Evolutionary conservation across 129 eudicot genomes (phyloP).

Genomic region (Chrysanthemum lavandulifolium): DNA sequence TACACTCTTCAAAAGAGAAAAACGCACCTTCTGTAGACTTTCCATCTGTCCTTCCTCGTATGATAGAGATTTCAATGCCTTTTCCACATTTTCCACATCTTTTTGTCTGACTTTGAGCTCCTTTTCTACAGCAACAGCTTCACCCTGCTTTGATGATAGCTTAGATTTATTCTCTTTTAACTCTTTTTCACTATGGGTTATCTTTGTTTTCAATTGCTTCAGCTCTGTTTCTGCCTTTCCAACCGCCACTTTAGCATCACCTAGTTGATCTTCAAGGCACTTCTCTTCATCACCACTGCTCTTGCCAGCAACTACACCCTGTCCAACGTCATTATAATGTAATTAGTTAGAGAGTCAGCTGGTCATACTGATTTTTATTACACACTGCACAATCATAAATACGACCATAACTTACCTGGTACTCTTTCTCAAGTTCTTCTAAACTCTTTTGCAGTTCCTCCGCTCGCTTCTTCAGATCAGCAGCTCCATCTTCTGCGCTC

Average conservation of each 20-base stretch:
- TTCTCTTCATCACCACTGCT: constrained; percentile 93
- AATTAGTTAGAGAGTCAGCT: constrained; percentile 2
- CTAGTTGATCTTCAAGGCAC: constrained; percentile 93
- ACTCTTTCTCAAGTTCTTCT: constrained; percentile 85
- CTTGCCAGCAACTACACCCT: constrained; percentile 98
- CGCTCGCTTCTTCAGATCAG: constrained; percentile 60
- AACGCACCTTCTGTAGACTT: constrained; percentile 63
- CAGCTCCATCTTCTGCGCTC: constrained; percentile 87
- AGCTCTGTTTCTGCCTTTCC: constrained; percentile 89
- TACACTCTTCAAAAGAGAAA: constrained; percentile 9
- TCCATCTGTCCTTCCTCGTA: constrained; percentile 85
- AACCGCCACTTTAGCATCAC: constrained; percentile 93
- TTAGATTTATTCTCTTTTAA: constrained; percentile 63
- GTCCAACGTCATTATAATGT: constrained; percentile 13
- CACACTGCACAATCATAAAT: constrained; percentile 10
- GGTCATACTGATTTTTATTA: not conserved
- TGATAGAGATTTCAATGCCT: constrained; percentile 56
- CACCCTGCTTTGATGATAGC: constrained; percentile 60
- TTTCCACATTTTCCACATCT: constrained; percentile 70
- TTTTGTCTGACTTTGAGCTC: constrained; percentile 62
- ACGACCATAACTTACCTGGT: constrained; percentile 52
- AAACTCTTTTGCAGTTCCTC: constrained; percentile 69
- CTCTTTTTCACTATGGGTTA: constrained; percentile 76
- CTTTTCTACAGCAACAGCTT: constrained; percentile 78
- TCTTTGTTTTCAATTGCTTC: constrained; percentile 79